Evolutionary conservation across 805 yeast genomes (phyloP), one percentile per base, ranked within the genome.

Genomic region (Ogataea nitratoaversa): DNA sequence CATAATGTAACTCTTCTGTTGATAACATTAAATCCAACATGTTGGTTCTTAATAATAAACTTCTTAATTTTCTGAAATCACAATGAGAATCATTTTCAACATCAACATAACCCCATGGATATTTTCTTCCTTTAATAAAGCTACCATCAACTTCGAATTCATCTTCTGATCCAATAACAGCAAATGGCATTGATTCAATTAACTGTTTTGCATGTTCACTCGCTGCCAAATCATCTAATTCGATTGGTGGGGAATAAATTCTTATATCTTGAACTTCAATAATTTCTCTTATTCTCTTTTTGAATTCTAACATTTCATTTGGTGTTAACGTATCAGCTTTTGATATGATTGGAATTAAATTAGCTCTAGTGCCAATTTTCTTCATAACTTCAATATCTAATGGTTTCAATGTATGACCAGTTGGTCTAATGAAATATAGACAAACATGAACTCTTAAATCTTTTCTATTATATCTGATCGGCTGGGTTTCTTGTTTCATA

Each of bases 401-500:
- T 7, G 95, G 95, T 59, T 84, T 82, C 53, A 90, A 71, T 29
- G 89, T 79, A 59, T 87, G 95, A 17, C 95, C 95, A 2, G 95
- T 84, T 33, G 97, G 97, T 58, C 91, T 79, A 48, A 90, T 83
- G 59, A 90, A 89, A 66, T 89, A 90, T 34, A 90, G 67, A 60
- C 95, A 86, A 2, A 89, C 95, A 57, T 90, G 95, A 27, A 90
- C 96, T 55, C 97, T 77, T 48, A 87, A 67, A 65, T 90, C 97
- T 52, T 81, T 83, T 57, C 72, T 77, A 30, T 65, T 65, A 2
- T 39, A 43, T 63, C 98, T 78, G 37, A 61, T 63, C 25, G 98
- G 98, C 66, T 90, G 98, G 58, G 88, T 93, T 59, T 89, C 96
- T 62, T 86, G 96, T 60, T 84, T 84, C 91, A 89, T 84, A 60